Percentiles rank a stretch among this genome's conserved stretches.
These are phyloP conservation scores for Neurospora cerealis DNA, from an alignment of 495 filamentous ascomycete species.

Conservation along the genomic window DNA sequence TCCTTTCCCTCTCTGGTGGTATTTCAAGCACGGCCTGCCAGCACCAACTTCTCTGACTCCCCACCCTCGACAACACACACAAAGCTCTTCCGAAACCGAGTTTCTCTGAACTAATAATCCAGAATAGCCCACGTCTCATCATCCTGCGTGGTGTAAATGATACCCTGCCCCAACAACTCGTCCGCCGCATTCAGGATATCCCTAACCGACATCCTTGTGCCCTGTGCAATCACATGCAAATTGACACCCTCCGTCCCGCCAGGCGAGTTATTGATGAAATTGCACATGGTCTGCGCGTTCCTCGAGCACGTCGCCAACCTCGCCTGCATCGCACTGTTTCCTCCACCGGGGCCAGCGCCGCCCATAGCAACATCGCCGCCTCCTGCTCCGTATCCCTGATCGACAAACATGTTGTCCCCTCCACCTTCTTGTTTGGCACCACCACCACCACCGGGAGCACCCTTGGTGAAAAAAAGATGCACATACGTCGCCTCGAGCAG, in stretches of 20 bases:
- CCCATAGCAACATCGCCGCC: constrained; percentile 14
- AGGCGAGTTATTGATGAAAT: constrained; percentile 48
- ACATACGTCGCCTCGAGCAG: constrained; percentile 79
- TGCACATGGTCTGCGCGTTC: constrained; percentile 56
- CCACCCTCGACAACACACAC: background rate
- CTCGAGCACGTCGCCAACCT: constrained; percentile 41
- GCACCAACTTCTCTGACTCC: background rate
- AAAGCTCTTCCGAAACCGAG: background rate
- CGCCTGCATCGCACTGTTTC: background rate
- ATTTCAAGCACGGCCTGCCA: background rate
- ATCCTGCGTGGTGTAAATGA: constrained; percentile 86
- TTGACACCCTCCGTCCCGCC: constrained; percentile 70
- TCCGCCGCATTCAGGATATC: constrained; percentile 69
- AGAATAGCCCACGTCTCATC: constrained; percentile 72
- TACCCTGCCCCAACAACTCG: constrained; percentile 59
- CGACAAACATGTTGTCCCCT: constrained; percentile 45
- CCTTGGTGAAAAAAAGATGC: constrained; percentile 79
- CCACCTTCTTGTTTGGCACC: constrained; percentile 25
- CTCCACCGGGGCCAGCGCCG: constrained; percentile 6
- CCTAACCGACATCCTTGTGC: constrained; percentile 47
- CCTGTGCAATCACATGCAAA: constrained; percentile 58
- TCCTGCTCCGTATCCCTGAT: constrained; percentile 31
- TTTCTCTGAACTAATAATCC: constrained; percentile 38
- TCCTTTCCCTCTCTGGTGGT: background rate
- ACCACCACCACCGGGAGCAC: constrained; percentile 18